Conservation (phyloP, 371 early-diverging fungal genomes). For the Mortierella sp. region DNA sequence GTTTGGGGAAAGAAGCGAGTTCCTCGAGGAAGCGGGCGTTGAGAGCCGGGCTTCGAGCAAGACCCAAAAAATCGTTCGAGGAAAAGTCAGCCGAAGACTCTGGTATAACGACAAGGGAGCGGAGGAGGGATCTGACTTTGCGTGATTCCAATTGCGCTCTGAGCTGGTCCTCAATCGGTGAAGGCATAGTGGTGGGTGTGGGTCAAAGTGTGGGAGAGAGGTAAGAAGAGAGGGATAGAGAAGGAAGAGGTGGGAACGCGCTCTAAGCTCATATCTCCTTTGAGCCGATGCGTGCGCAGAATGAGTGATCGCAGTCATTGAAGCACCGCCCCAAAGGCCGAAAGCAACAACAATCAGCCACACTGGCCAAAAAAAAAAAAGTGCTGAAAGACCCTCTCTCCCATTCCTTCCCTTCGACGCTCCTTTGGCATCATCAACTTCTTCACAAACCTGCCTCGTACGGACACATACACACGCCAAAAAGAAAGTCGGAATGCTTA, state of each 20-base stretch:
- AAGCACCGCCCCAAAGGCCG: neutral
- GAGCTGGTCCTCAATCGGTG: constrained; percentile 47
- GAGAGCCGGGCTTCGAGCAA: constrained; percentile 62
- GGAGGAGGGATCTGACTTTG: constrained; percentile 40
- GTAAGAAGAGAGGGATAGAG: neutral
- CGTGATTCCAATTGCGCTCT: constrained; percentile 33
- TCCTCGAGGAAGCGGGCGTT: constrained; percentile 60
- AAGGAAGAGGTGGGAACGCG: constrained; percentile 1
- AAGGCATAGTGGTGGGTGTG: constrained; percentile 20
- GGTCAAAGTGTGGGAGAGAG: neutral
- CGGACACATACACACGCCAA: neutral
- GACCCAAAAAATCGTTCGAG: constrained; percentile 86
- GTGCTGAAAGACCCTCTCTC: neutral
- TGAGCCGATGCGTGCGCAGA: neutral
- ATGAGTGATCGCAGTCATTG: too few relatives aligned
- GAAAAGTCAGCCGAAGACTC: constrained; percentile 71
- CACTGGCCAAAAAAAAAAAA: constrained; percentile 6
- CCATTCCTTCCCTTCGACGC: neutral
- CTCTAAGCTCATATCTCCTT: too few relatives aligned
- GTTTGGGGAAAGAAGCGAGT: constrained; percentile 48
- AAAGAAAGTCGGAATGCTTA: constrained; percentile 20
- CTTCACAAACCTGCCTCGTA: neutral
- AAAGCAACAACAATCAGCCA: constrained; percentile 13
- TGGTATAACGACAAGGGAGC: constrained; percentile 46
- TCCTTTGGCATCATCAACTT: neutral